Percentiles rank a stretch among this genome's conserved stretches.
phyloP scores from a whole-genome alignment of 2,329 filamentous ascomycete genomes.

The Botrytis byssoidea region DNA sequence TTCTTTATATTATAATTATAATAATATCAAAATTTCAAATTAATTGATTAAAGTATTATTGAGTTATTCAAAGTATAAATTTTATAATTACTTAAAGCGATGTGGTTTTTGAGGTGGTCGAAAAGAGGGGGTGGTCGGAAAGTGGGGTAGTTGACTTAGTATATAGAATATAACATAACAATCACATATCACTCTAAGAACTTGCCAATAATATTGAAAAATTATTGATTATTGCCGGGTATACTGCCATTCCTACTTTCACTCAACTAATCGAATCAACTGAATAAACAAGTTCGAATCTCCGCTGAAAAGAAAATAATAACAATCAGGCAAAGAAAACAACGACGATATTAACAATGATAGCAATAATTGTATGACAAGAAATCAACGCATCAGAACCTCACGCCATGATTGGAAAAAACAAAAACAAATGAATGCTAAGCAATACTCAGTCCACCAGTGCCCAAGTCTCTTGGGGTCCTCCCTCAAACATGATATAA shows the following conservation, averaged over 20 bases:
- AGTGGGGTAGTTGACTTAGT: no score
- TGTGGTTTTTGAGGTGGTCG: no score
- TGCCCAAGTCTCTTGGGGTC: neutral
- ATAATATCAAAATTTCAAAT: no score
- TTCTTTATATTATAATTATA: no score
- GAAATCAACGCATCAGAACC: neutral
- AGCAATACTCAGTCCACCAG: neutral
- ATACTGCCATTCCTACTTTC: neutral
- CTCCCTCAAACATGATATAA: neutral
- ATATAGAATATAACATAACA: neutral
- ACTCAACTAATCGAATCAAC: neutral
- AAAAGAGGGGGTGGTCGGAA: no score
- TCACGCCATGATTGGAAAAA: neutral
- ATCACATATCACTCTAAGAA: neutral
- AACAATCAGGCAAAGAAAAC: neutral
- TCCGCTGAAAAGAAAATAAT: neutral
- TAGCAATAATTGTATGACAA: neutral
- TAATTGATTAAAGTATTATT: no score
- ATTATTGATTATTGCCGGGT: neutral
- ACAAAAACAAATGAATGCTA: neutral
- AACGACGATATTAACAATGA: slow-evolving; percentile 1
- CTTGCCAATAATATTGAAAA: neutral
- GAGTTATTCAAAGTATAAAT: no score
- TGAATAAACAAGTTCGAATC: neutral
- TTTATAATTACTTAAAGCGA: no score